Base-by-base conservation (phyloP, 495 filamentous ascomycete species). In the Talaromyces ruber region DNA sequence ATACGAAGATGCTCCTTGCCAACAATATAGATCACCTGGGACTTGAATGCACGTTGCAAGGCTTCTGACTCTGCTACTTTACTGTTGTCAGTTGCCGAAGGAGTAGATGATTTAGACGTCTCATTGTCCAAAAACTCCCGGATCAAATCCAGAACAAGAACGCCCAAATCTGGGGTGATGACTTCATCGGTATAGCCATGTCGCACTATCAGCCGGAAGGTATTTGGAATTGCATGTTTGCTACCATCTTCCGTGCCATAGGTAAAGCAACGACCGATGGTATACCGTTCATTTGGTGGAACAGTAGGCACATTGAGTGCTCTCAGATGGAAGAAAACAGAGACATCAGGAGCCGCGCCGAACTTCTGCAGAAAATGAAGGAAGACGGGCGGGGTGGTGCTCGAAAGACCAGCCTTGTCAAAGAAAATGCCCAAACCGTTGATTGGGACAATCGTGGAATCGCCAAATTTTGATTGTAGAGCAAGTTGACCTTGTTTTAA, bases 1-100 rank as follows among this genome's bases (percentile, higher is more conserved):
- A 90, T 78, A 21, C 74, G 74, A 79, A 91, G 80, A 74, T 89
- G 81, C 64, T 90, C 88, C 68, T 91, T 91, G 16, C 88, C 88
- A 16, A 90, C 76, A 22, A 91, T 79, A 65, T 91, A 90, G 39
- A 88, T 70, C 30, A 88, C 78, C 64, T 87, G 85, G 28, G 76
- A 76, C n/a, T 78, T 76, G 61, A 80, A 87, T 1, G 86, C 86
- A 0, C 73, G 67, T 24, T 87, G 80, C 0, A 91, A 70, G 4
- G 74, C 69, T 0, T 75, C 79, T 67, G 21, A 37, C 22, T 12
- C 43, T 11, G 25, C n/a, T 6, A 26, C 21, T 5, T 18, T 28
- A 45, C 8, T 12, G 30, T 54, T 34, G 47, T 58, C 67, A 18
- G 6, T n/a, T 55, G 3, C 18, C 16, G 14, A 60, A 66, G 24